Conservation (phyloP, 192 early-diverging fungal genomes). For the Coemansia sp. region DNA sequence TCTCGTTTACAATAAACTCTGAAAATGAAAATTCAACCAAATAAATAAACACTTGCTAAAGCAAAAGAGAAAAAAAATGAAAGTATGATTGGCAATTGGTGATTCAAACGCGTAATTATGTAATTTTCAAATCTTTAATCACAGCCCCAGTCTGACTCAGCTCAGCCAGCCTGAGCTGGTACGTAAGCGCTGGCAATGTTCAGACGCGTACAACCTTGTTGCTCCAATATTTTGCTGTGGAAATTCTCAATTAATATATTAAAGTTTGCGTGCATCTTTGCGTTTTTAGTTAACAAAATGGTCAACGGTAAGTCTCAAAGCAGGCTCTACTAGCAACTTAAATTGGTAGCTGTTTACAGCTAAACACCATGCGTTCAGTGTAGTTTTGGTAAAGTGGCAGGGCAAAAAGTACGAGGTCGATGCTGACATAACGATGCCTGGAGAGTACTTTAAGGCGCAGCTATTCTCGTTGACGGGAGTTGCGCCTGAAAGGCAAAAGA, state of each 20-base stretch:
- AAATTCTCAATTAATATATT: neutral
- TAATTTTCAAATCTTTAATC: no score
- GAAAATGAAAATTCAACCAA: no score
- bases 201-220: no score
- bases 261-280: neutral
- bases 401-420: constrained; percentile 83
- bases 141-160: neutral
- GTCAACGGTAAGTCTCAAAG: constrained; percentile 29
- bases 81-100: no score
- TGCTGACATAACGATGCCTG: constrained; percentile 70
- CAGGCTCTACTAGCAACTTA: neutral
- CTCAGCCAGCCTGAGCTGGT: neutral
- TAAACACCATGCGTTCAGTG: neutral
- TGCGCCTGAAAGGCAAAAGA: constrained; percentile 88
- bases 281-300: constrained; percentile 14
- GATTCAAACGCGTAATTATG: no score
- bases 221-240: no score
- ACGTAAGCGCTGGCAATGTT: no score
- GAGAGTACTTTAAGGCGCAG: constrained; percentile 82
- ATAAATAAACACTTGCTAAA: no score
- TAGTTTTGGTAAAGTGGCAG: constrained; percentile 89
- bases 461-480: constrained; percentile 90
- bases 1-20: no score
- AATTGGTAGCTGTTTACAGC: neutral
- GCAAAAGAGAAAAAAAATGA: no score